Base-by-base conservation (phyloP, 1,284 basidiomycete genomes). In the Trichosporon inkin region DNA sequence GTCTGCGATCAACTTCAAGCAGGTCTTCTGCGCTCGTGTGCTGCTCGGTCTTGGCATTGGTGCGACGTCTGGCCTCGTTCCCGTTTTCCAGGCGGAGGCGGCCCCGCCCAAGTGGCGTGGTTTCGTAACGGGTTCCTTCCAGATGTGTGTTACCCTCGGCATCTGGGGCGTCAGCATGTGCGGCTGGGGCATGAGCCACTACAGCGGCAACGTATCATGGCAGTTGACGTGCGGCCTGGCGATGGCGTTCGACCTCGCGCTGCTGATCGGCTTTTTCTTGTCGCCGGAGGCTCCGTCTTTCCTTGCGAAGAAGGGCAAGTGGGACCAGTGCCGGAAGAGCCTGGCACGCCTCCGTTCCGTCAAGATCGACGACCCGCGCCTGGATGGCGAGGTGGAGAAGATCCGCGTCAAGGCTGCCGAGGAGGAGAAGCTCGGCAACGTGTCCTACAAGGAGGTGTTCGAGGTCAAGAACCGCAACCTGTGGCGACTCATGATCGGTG, bases 211-310 rank as follows among this genome's bases (percentile, higher is more conserved):
- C 28, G 38, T 55, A 11, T 44, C 40, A 20, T 44, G 68, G 67
- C 73, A 32, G 64, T 67, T 60, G 51, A 28, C 32, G 1, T 17
- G 49, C 10, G 68, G 72, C n/a, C 65, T 78, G 60, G 67, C 72
- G 5, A 70, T 77, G 62, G 73, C 64, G 16, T 61, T 74, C 55
- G 71, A 76, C 65, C 63, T 78, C 56, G 60, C 74, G 16, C 72
- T 80, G 52, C 67, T 78, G 36, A 28, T 78, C 65, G 80, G 78
- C 2, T 80, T 79, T 63, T 49, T 73, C 61, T 63, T 80, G 52
- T 75, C 71, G 17, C 79, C 78, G 47, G 80, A 81, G 64, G 78
- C 77, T 3, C 80, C 80, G 7, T 67, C 76, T 7, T 80, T 76
- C 75, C 73, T 77, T 28, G 76, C 78, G 53, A 73, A 72, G 65